Percentiles rank a stretch among this genome's conserved stretches.
These are phyloP conservation scores for Basipetospora chlamydospora DNA, from an alignment of 2,329 filamentous ascomycete genomes.

Conservation along the genomic window DNA sequence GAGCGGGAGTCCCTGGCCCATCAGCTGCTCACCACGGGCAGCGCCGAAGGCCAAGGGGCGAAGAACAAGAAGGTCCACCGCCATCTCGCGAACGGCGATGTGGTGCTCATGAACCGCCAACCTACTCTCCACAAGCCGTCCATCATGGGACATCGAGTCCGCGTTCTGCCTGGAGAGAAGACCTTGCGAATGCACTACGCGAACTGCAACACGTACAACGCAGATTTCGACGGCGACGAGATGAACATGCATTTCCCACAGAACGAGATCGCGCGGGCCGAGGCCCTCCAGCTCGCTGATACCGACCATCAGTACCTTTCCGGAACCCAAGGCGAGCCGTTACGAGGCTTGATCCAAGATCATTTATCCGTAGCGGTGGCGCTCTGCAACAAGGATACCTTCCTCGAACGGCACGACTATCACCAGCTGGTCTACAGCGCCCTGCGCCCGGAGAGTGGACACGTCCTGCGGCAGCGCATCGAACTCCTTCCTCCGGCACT, in stretches of 20 bases:
- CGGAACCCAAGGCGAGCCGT: slow-evolving; percentile 80
- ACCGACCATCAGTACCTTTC: slow-evolving; percentile 96
- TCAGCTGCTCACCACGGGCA: slow-evolving; percentile 76
- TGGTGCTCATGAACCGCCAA: slow-evolving; percentile 97
- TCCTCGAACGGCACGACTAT: slow-evolving; percentile 79
- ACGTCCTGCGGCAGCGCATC: slow-evolving; percentile 71
- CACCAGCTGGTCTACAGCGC: slow-evolving; percentile 88
- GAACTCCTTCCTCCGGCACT: slow-evolving; percentile 69
- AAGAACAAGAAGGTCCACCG: slow-evolving; percentile 93
- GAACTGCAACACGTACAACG: slow-evolving; percentile 98
- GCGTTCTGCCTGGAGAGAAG: slow-evolving; percentile 85
- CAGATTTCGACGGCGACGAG: slow-evolving; percentile 97
- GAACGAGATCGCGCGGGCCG: slow-evolving; percentile 84
- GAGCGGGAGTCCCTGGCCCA: slow-evolving; percentile 85
- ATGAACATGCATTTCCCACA: slow-evolving; percentile 99
- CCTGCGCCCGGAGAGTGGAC: slow-evolving; percentile 76
- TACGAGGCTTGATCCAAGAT: slow-evolving; percentile 94
- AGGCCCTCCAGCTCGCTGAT: slow-evolving; percentile 85
- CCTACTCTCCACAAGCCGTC: slow-evolving; percentile 96
- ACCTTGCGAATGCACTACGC: slow-evolving; percentile 99
- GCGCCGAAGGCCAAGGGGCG: slow-evolving; percentile 55
- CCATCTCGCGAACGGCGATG: slow-evolving; percentile 90
- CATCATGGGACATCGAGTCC: slow-evolving; percentile 93
- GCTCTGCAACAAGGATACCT: slow-evolving; percentile 80
- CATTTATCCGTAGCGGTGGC: slow-evolving; percentile 90